Base-by-base conservation (phyloP, 345 rosid species). In the Aquilaria yunnanensis region DNA sequence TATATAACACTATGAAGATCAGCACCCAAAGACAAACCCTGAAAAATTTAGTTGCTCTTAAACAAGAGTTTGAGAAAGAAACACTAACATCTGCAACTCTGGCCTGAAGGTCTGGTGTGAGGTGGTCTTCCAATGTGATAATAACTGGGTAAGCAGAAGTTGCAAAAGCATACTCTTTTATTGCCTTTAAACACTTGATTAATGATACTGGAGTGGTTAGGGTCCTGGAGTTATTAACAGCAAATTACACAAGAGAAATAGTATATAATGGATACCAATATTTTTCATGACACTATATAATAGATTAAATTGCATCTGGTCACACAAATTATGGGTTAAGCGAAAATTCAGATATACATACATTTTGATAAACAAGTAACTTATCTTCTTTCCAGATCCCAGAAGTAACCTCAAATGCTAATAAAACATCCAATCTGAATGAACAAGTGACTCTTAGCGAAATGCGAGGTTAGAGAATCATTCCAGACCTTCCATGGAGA, bases 51-150 rank as follows among this genome's bases (percentile, higher is more conserved):
- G 43, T 37, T 37, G 43, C 43, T 37, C 43, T n/a, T n/a, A 2
- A 8, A 37, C 6, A 37, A 37, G 43, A 37, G 7, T 8, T 37
- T 37, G 43, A 37, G 43, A 57, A 37, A 31, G 51, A 57, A 30
- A 43, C 52, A 23, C 56, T 69, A 2, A 91, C 93, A 86, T 83
- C 85, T 45, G 96, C 93, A 41, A 86, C 96, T 84, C 81, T 88
- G 14, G 91, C 91, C 70, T 91, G 97, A 74, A 91, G 96, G 57
- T 88, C 84, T 34, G 89, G 62, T 29, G 87, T 86, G 65, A 91
- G 96, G 60, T 91, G 97, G 71, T 91, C 97, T 68, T 91, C 97
- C 47, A 91, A 69, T 62, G 97, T 91, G 56, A 91, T 84, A 31
- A 91, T 80, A 56, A 91, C 93, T 0, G 97, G 96, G 66, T 78